These are phyloP conservation scores for Magnaporthiopsis poae DNA, from an alignment of 2,329 filamentous ascomycete genomes.

Conservation along the genomic window DNA sequence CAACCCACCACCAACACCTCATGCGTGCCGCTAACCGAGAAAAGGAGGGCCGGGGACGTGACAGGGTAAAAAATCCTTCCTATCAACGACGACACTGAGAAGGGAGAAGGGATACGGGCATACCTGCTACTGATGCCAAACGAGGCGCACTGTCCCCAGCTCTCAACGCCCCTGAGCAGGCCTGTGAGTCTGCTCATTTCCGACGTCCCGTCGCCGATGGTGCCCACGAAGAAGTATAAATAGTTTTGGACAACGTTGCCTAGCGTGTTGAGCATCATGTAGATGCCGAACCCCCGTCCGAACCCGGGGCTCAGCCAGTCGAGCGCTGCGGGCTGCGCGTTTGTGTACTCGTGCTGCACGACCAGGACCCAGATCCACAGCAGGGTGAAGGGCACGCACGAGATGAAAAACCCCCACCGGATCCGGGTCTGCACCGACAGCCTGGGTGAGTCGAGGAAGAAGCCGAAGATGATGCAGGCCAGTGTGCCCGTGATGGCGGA, in stretches of 20 bases:
- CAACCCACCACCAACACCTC: not conserved
- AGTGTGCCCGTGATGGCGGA: constrained; percentile 58
- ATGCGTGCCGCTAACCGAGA: not conserved
- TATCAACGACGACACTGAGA: not conserved
- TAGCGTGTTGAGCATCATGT: constrained; percentile 51
- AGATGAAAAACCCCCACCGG: constrained; percentile 46
- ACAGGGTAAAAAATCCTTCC: no score
- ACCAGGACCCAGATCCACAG: constrained; percentile 67
- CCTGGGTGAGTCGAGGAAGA: constrained; percentile 49
- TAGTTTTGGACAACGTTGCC: constrained; percentile 63
- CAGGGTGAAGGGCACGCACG: constrained; percentile 27
- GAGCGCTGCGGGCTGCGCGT: constrained; percentile 43
- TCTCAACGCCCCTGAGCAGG: constrained; percentile 16
- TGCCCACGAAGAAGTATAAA: constrained; percentile 48
- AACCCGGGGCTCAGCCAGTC: constrained; percentile 59
- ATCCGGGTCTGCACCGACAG: constrained; percentile 45
- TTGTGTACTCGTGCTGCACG: constrained; percentile 49
- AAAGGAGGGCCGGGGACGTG: no score
- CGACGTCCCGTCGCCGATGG: constrained; percentile 14
- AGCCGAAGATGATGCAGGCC: constrained; percentile 54
- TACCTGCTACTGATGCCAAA: constrained; percentile 17
- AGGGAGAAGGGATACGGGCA: not conserved
- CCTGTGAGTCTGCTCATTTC: constrained; percentile 16
- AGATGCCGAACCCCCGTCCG: constrained; percentile 55
- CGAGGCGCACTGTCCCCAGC: constrained; percentile 17